Conservation (phyloP, 1,284 basidiomycete species). For the Omphalotus olearius region DNA sequence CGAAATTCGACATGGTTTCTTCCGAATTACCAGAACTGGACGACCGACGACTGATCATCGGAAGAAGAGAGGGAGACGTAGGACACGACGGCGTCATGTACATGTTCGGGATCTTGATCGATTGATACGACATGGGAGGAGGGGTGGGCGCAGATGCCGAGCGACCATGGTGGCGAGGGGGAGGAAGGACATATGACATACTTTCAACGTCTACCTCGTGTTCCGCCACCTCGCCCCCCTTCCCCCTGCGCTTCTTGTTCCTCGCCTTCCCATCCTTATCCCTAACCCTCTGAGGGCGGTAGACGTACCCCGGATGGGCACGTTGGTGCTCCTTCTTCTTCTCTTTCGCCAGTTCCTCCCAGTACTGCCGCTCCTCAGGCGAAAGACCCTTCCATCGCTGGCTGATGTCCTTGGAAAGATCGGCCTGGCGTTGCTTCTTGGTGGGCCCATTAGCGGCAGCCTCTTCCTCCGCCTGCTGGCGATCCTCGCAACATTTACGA, state of each 20-base stretch:
- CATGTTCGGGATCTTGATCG: constrained; percentile 60
- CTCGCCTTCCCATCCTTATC: constrained; percentile 44
- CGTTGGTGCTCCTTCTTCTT: constrained; percentile 17
- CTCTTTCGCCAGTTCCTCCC: constrained; percentile 16
- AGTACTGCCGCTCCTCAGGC: constrained; percentile 14
- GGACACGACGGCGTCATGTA: constrained; percentile 59
- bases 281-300: constrained; percentile 59
- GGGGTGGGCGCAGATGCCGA: constrained; percentile 52
- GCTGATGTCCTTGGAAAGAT: constrained; percentile 74
- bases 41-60: constrained; percentile 54
- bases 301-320: constrained; percentile 14
- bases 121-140: constrained; percentile 48
- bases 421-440: constrained; percentile 47
- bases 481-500: constrained; percentile 68
- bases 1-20: constrained; percentile 40
- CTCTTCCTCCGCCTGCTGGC: constrained; percentile 47
- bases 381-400: constrained; percentile 17
- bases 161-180: constrained; percentile 39
- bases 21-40: constrained; percentile 44
- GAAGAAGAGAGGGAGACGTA: constrained; percentile 52
- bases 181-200: constrained; percentile 53
- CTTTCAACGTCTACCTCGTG: constrained; percentile 25
- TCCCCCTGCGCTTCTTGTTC: constrained; percentile 41
- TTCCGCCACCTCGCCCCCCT: constrained; percentile 27
- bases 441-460: constrained; percentile 34